Conservation (phyloP, 192 early-diverging fungal species). For the Polychytrium aggregatum region DNA sequence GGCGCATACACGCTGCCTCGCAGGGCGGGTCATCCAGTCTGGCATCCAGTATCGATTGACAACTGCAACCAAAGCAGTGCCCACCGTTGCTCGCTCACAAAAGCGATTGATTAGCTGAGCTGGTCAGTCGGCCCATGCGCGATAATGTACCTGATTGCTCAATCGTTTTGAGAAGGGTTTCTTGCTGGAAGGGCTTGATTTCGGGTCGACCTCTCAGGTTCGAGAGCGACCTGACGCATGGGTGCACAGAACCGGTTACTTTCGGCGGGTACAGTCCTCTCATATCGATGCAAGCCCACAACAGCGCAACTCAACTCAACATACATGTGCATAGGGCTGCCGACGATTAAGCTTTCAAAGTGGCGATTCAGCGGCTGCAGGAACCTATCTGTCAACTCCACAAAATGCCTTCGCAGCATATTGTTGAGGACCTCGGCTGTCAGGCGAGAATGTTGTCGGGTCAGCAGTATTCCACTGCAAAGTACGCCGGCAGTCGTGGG, state of each 20-base stretch:
- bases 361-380: slow-evolving; percentile 90
- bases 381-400: slow-evolving; percentile 86
- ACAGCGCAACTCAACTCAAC: not conserved
- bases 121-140: not conserved
- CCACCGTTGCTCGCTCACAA: too few relatives aligned
- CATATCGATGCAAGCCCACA: not conserved
- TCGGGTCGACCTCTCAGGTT: slow-evolving; percentile 38
- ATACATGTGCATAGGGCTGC: slow-evolving; percentile 43
- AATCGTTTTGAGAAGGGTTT: slow-evolving; percentile 57
- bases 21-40: too few relatives aligned
- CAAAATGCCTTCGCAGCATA: slow-evolving; percentile 81
- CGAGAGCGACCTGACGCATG: slow-evolving; percentile 26
- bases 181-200: slow-evolving; percentile 67
- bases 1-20: too few relatives aligned
- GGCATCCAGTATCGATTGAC: slow-evolving; percentile 11
- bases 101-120: too few relatives aligned
- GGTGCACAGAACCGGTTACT: too few relatives aligned
- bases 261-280: not conserved
- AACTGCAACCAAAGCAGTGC: slow-evolving; percentile 3
- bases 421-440: slow-evolving; percentile 67
- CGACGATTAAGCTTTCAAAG: slow-evolving; percentile 78
- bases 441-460: too few relatives aligned
- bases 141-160: slow-evolving; percentile 31
- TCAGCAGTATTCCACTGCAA: too few relatives aligned
- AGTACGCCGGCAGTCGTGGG: too few relatives aligned